Conservation (phyloP, 371 early-diverging fungal species). For the Mortierella sp. region DNA sequence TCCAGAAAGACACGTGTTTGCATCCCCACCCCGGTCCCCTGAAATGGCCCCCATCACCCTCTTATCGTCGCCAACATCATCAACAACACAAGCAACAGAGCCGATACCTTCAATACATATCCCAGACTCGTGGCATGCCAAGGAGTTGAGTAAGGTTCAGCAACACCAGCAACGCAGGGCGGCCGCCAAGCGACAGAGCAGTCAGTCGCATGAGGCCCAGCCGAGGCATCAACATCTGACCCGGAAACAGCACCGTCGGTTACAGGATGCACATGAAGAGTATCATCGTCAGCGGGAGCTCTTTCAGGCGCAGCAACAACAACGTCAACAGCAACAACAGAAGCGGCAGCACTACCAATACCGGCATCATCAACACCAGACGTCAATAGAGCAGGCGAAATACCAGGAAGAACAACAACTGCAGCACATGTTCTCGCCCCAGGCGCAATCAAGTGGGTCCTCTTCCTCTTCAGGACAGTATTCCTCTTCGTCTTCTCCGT, state of each 20-base stretch:
- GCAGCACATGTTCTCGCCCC: background rate
- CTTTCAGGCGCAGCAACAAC: slow-evolving; percentile 9
- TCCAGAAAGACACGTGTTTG: slow-evolving; percentile 28
- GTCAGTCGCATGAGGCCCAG: slow-evolving; percentile 8
- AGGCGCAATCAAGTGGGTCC: background rate
- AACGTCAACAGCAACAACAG: background rate
- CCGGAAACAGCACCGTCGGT: slow-evolving; percentile 14
- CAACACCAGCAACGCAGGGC: slow-evolving; percentile 3
- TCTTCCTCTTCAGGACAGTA: background rate
- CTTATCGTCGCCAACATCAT: background rate
- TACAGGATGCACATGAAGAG: slow-evolving; percentile 25
- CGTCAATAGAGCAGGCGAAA: background rate
- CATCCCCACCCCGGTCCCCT: slow-evolving; percentile 27
- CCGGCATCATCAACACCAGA: background rate
- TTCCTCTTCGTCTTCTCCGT: background rate
- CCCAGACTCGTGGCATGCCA: slow-evolving; percentile 11
- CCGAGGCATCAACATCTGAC: slow-evolving; percentile 14
- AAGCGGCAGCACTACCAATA: background rate
- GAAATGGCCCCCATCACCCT: background rate
- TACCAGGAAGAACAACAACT: slow-evolving; percentile 7
- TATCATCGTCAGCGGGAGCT: slow-evolving; percentile 26
- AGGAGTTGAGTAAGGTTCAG: slow-evolving; percentile 17
- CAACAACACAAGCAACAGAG: background rate
- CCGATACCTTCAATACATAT: background rate
- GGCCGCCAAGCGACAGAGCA: slow-evolving; percentile 12